A percentile compares a stretch with the other conserved stretches of the same genome.
These are phyloP conservation scores for Leccinum longicurvipes DNA, from an alignment of 768 basidiomycete species.

Conservation along the genomic window DNA sequence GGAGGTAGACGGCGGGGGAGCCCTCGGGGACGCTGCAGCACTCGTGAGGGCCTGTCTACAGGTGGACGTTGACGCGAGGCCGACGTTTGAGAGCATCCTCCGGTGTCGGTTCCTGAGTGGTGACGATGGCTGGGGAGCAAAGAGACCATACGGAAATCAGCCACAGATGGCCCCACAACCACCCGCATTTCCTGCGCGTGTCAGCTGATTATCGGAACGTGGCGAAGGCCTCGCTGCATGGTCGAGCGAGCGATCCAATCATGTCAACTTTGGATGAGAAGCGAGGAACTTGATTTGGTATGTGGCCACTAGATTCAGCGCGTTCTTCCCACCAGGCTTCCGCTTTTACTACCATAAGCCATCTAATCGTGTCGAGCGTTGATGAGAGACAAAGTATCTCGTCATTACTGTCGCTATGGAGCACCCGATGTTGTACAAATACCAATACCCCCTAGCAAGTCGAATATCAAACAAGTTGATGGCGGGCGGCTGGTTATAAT, in stretches of 20 bases:
- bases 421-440: slow-evolving; percentile 11
- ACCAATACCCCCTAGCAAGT: background rate
- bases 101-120: slow-evolving; percentile 81
- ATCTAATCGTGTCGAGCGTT: slow-evolving; percentile 8
- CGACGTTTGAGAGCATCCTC: slow-evolving; percentile 81
- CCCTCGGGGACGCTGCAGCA: slow-evolving; percentile 78
- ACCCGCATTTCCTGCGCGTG: slow-evolving; percentile 32
- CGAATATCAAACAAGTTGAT: background rate
- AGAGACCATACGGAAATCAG: slow-evolving; percentile 29
- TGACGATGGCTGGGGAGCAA: slow-evolving; percentile 65
- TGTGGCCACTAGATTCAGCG: slow-evolving; percentile 10
- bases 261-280: background rate
- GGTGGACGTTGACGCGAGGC: slow-evolving; percentile 73
- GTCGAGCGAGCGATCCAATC: background rate
- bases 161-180: slow-evolving; percentile 23
- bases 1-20: slow-evolving; percentile 82
- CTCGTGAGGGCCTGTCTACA: slow-evolving; percentile 83
- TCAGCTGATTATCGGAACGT: slow-evolving; percentile 20
- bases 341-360: slow-evolving; percentile 11
- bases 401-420: slow-evolving; percentile 2
- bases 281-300: slow-evolving; percentile 5
- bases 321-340: slow-evolving; percentile 4
- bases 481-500: too few species aligned
- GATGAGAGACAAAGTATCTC: slow-evolving; percentile 7
- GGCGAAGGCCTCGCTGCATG: slow-evolving; percentile 5